These are phyloP conservation scores for Trichocomaceae sp. DNA, from an alignment of 2,329 filamentous ascomycete genomes.

Conservation along the genomic window DNA sequence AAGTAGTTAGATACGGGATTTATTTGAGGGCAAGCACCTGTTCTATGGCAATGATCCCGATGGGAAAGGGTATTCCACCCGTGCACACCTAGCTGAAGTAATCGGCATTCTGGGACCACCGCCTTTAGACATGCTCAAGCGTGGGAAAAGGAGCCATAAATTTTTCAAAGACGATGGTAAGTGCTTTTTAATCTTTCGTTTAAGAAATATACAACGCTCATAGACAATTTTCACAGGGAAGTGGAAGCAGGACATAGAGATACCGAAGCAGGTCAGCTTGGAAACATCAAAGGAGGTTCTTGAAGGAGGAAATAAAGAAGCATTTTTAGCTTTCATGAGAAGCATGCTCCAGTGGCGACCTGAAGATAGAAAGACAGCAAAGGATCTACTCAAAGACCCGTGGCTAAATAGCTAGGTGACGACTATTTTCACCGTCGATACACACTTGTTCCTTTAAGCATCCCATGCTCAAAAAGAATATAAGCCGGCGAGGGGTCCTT, in stretches of 20 bases:
- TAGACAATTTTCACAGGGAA: conserved; percentile 15
- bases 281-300: conserved; percentile 20
- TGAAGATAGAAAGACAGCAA: conserved; percentile 27
- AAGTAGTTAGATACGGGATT: conserved; percentile 19
- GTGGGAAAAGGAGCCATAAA: conserved; percentile 29
- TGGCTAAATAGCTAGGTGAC: conserved; percentile 25
- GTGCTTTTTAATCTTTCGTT: background rate
- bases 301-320: conserved; percentile 24
- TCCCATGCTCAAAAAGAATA: too few species aligned
- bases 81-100: conserved; percentile 15
- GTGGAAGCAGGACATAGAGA: conserved; percentile 21
- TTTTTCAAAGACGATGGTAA: conserved; percentile 32
- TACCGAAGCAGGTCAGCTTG: conserved; percentile 12
- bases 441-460: too few species aligned
- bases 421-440: too few species aligned
- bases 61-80: conserved; percentile 9
- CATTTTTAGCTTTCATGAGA: conserved; percentile 26
- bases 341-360: conserved; percentile 30
- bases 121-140: conserved; percentile 9
- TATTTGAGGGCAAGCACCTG: conserved; percentile 17
- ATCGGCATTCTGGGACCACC: conserved; percentile 14
- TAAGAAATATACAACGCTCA: conserved; percentile 8
- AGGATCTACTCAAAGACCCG: conserved; percentile 27
- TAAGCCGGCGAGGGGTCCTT: conserved; percentile 35
- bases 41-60: conserved; percentile 14